phyloP scores from a whole-genome alignment of 495 filamentous ascomycete species.

The Penicillium paradoxum region DNA sequence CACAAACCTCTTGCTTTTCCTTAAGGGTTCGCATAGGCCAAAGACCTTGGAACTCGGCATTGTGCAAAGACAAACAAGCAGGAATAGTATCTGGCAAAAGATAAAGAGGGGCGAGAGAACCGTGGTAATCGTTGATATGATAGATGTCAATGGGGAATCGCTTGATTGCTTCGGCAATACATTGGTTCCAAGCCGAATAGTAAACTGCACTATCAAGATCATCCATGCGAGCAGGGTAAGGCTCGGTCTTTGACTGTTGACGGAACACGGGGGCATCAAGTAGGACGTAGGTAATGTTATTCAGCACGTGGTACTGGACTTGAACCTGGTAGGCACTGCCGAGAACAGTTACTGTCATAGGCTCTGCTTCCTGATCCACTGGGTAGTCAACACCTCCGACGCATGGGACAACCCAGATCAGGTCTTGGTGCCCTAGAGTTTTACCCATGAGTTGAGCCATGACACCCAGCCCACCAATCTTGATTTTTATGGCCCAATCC shows the following conservation, averaged over 20 bases:
- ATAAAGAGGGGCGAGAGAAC: conserved; percentile 66
- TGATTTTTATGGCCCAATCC: conserved; percentile 68
- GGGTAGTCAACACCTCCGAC: conserved; percentile 67
- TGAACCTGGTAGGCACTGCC: conserved; percentile 58
- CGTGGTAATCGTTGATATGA: conserved; percentile 80
- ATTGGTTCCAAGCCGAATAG: conserved; percentile 71
- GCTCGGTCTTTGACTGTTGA: conserved; percentile 62
- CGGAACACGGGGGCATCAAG: conserved; percentile 69
- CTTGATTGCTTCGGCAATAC: conserved; percentile 58
- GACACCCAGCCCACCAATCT: conserved; percentile 68
- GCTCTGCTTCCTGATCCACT: conserved; percentile 51
- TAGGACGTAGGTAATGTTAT: conserved; percentile 69
- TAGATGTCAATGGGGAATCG: conserved; percentile 65
- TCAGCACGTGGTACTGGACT: conserved; percentile 60
- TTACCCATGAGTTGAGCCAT: conserved; percentile 69
- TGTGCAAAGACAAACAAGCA: conserved; percentile 50
- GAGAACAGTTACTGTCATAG: conserved; percentile 60
- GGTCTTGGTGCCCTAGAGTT: conserved; percentile 59
- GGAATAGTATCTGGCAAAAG: conserved; percentile 56
- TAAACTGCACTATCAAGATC: conserved; percentile 66
- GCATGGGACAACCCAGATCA: conserved; percentile 70
- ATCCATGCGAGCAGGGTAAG: conserved; percentile 70
- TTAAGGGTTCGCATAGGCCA: conserved; percentile 72
- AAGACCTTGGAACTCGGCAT: conserved; percentile 71
- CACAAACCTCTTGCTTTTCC: conserved; percentile 63